Percentiles rank a stretch among this genome's conserved stretches.
phyloP scores from a whole-genome alignment of 345 rosid genomes.

The Eucalyptus polyanthemos region DNA sequence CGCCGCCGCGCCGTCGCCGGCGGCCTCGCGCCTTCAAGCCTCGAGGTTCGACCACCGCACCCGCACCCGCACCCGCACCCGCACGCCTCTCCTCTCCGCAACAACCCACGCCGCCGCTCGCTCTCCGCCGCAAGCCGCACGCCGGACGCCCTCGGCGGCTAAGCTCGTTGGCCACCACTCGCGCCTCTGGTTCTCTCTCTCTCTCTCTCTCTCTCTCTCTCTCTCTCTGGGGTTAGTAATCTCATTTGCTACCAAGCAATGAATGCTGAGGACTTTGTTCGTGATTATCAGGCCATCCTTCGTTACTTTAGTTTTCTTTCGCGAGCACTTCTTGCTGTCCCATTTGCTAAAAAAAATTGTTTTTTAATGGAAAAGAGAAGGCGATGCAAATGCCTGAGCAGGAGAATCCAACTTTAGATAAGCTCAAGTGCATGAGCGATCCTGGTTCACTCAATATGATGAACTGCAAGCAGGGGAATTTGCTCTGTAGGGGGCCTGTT shows the following conservation, averaged over 20 bases:
- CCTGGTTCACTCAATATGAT: background rate
- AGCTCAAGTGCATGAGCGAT: background rate
- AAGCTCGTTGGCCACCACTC: background rate
- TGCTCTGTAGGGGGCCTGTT: background rate
- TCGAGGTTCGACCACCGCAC: background rate
- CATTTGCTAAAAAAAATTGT: background rate
- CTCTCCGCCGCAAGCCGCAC: background rate
- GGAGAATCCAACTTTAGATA: background rate
- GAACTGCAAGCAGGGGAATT: background rate
- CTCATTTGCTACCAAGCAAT: fast-evolving
- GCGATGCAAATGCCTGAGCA: background rate
- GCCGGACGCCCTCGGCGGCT: background rate
- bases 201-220: background rate
- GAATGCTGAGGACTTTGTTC: background rate
- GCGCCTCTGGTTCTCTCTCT: background rate
- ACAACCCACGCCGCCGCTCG: background rate
- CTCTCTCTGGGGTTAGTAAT: background rate
- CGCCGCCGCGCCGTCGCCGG: background rate
- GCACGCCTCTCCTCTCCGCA: background rate
- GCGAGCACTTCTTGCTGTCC: background rate
- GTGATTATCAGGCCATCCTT: background rate
- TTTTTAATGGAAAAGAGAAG: background rate
- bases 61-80: too few species aligned
- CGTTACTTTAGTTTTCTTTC: background rate
- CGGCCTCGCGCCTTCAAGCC: background rate